Conservation (phyloP, 1,139 yeast genomes). For the Taphrina betulina region DNA sequence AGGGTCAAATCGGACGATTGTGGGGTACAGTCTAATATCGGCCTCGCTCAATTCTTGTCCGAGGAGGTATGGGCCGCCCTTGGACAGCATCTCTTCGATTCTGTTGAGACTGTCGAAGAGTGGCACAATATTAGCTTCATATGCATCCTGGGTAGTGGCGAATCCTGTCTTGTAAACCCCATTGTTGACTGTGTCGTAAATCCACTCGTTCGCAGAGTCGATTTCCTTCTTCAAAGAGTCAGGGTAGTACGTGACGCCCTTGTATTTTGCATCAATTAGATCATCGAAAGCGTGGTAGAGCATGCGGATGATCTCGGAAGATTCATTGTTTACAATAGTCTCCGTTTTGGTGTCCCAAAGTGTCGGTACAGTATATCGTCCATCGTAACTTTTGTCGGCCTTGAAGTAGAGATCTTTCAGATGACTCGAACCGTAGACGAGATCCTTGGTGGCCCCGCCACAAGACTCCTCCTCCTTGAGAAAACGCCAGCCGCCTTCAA, state of each 20-base stretch:
- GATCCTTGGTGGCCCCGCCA: constrained; percentile 66
- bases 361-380: constrained; percentile 88
- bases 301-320: constrained; percentile 83
- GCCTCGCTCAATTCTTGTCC: constrained; percentile 81
- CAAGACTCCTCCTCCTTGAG: constrained; percentile 49
- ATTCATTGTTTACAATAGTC: constrained; percentile 87
- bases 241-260: constrained; percentile 66
- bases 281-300: constrained; percentile 67
- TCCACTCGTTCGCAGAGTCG: constrained; percentile 80
- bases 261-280: constrained; percentile 52
- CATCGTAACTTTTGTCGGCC: constrained; percentile 71
- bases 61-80: constrained; percentile 54
- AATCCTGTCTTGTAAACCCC: constrained; percentile 86
- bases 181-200: constrained; percentile 63
- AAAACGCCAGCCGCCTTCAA: constrained; percentile 62
- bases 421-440: constrained; percentile 59
- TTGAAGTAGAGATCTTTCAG: constrained; percentile 70
- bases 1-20: constrained; percentile 84
- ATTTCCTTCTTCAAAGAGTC: constrained; percentile 54
- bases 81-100: constrained; percentile 64
- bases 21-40: constrained; percentile 78
- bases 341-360: constrained; percentile 81
- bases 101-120: constrained; percentile 72
- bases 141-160: constrained; percentile 79
- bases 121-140: constrained; percentile 65